Conservation (phyloP, 108 stramenopile genomes). For the Cylindrotheca fusiformis region DNA sequence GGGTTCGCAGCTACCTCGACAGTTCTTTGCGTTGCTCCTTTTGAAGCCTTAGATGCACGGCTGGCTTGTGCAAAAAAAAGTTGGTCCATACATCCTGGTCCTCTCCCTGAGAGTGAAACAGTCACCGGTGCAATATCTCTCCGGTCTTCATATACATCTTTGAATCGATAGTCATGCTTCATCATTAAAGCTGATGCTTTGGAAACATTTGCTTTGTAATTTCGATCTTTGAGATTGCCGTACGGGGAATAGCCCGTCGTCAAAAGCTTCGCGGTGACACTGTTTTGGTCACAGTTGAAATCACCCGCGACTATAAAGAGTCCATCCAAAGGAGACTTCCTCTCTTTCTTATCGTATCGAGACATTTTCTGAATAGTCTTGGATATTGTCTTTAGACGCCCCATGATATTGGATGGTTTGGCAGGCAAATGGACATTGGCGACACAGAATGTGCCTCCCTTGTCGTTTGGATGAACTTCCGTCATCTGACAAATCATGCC, state of each 20-base stretch:
- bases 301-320: constrained; percentile 39
- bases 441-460: constrained; percentile 20
- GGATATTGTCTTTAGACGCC: constrained; percentile 36
- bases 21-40: background rate
- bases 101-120: constrained; percentile 40
- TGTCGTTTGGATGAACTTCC: constrained; percentile 11
- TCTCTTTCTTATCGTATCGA: background rate
- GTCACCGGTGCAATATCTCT: constrained; percentile 40
- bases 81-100: constrained; percentile 51
- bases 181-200: constrained; percentile 32
- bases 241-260: constrained; percentile 19
- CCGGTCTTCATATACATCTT: constrained; percentile 30
- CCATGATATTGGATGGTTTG: constrained; percentile 29
- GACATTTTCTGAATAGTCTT: constrained; percentile 24
- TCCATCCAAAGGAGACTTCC: constrained; percentile 22
- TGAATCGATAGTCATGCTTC: constrained; percentile 39
- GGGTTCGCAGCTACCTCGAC: background rate
- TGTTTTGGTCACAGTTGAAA: constrained; percentile 43
- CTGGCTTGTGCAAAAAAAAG: constrained; percentile 26
- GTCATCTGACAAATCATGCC: constrained; percentile 42
- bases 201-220: constrained; percentile 39
- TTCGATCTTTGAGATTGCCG: constrained; percentile 41
- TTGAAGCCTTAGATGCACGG: background rate
- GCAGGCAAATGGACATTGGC: constrained; percentile 52
- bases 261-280: constrained; percentile 25